A percentile compares a stretch with the other conserved stretches of the same genome.
phyloP scores from a whole-genome alignment of 2,329 filamentous ascomycete genomes.

The Penicillium aurantiogriseum region DNA sequence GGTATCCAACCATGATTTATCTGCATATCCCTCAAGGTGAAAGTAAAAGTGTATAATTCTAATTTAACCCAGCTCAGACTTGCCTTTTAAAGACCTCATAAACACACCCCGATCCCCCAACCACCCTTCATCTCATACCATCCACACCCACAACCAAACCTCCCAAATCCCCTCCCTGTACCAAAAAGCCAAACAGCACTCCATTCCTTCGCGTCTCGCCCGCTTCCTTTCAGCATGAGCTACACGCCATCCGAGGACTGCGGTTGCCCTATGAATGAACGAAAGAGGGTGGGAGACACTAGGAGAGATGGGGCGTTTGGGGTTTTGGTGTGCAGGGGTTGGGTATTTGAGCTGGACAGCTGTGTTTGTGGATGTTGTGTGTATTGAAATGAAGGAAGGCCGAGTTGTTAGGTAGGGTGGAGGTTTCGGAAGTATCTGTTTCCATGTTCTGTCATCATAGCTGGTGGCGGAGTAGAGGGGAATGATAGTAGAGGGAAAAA shows the following conservation, averaged over 20 bases:
- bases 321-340: neutral
- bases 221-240: constrained; percentile 8
- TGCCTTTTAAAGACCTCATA: constrained; percentile 30
- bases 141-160: neutral
- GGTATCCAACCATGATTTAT: neutral
- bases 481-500: neutral
- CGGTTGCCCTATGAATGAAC: constrained; percentile 20
- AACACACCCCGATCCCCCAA: constrained; percentile 13
- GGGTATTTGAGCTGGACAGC: neutral
- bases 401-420: constrained; percentile 1
- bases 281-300: constrained; percentile 1
- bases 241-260: constrained; percentile 23
- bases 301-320: constrained; percentile 3
- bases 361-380: neutral
- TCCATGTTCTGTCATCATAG: constrained; percentile 42
- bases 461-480: constrained; percentile 17
- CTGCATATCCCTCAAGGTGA: neutral
- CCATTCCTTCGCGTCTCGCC: neutral
- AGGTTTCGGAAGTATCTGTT: constrained; percentile 46
- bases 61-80: constrained; percentile 29
- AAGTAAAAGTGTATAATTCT: neutral
- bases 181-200: constrained; percentile 1
- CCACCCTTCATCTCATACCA: neutral
- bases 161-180: neutral
- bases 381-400: neutral